Evolutionary conservation across 768 basidiomycete genomes (phyloP).

Genomic region (Lenzites betulinus): DNA sequence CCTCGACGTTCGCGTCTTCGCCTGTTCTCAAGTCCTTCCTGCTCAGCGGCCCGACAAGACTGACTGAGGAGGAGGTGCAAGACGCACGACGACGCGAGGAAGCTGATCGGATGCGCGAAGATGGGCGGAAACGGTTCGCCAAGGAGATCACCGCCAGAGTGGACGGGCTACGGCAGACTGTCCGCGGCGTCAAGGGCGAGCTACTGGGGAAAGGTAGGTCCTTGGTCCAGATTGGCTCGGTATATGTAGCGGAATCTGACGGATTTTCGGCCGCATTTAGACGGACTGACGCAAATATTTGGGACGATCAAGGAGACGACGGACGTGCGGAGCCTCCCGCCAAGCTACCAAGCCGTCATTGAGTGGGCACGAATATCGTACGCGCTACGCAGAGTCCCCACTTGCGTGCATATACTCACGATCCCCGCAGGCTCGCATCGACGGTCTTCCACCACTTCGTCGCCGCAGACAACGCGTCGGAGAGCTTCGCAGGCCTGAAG

Average conservation of each 20-base stretch:
- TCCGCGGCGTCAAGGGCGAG: constrained; percentile 90
- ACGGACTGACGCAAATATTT: constrained; percentile 89
- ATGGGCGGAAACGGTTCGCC: constrained; percentile 83
- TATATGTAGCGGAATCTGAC: neutral
- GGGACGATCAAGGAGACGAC: constrained; percentile 82
- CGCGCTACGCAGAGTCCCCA: constrained; percentile 34
- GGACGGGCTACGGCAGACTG: constrained; percentile 78
- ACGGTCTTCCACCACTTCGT: constrained; percentile 95
- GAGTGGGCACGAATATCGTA: constrained; percentile 99
- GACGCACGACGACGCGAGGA: constrained; percentile 84
- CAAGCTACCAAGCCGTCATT: constrained; percentile 83
- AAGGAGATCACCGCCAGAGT: constrained; percentile 85
- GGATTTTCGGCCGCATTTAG: constrained; percentile 39
- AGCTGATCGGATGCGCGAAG: constrained; percentile 84
- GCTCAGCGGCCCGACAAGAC: constrained; percentile 67
- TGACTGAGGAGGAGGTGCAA: constrained; percentile 72
- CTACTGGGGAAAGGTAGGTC: constrained; percentile 78
- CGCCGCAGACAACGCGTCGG: constrained; percentile 90
- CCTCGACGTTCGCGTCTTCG: constrained; percentile 75
- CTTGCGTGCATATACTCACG: neutral
- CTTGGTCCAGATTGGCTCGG: neutral
- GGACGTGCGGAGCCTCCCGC: constrained; percentile 73
- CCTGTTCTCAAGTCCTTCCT: constrained; percentile 88
- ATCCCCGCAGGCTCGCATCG: constrained; percentile 73
- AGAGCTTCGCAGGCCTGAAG: constrained; percentile 85